Percentiles rank a stretch among this genome's conserved stretches.
Evolutionary conservation across 2,329 filamentous ascomycete genomes (phyloP).

Genomic region (Botryotinia globosa): DNA sequence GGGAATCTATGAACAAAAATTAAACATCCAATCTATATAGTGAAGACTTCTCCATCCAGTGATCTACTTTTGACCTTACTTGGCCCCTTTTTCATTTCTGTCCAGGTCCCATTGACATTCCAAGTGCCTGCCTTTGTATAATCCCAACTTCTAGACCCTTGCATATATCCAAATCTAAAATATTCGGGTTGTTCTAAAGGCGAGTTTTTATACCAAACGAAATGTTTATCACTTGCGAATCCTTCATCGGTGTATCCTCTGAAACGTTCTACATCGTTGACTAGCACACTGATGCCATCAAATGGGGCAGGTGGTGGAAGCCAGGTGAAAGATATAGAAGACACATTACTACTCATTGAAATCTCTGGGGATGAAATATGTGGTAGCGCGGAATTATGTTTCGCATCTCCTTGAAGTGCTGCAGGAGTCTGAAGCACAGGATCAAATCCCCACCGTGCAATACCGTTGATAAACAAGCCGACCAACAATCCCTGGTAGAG

Average conservation of each 20-base stretch:
- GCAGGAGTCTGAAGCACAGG: constrained; percentile 78
- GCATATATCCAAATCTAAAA: constrained; percentile 74
- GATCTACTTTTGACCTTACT: constrained; percentile 35
- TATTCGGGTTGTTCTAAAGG: constrained; percentile 59
- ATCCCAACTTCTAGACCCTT: constrained; percentile 61
- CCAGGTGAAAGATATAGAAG: constrained; percentile 41
- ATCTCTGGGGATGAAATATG: constrained; percentile 49
- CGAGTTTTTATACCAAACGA: constrained; percentile 57
- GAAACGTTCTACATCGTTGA: constrained; percentile 83
- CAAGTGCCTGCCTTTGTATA: constrained; percentile 75
- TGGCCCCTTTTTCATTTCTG: constrained; percentile 49
- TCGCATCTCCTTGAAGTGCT: constrained; percentile 67
- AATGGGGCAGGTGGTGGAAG: constrained; percentile 50
- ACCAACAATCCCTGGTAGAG: constrained; percentile 87
- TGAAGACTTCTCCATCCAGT: constrained; percentile 27
- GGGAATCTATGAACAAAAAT: not conserved
- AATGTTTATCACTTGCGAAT: constrained; percentile 45
- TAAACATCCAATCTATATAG: constrained; percentile 1
- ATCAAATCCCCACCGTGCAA: constrained; percentile 92
- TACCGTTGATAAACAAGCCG: constrained; percentile 89
- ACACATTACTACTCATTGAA: constrained; percentile 47
- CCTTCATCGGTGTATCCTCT: constrained; percentile 64
- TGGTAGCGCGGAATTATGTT: constrained; percentile 61
- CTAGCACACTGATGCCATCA: constrained; percentile 74
- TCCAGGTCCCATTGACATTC: constrained; percentile 63